These are phyloP conservation scores for Gracilaria vermiculophylla DNA, from an alignment of 23 red algal species.

Conservation along the genomic window DNA sequence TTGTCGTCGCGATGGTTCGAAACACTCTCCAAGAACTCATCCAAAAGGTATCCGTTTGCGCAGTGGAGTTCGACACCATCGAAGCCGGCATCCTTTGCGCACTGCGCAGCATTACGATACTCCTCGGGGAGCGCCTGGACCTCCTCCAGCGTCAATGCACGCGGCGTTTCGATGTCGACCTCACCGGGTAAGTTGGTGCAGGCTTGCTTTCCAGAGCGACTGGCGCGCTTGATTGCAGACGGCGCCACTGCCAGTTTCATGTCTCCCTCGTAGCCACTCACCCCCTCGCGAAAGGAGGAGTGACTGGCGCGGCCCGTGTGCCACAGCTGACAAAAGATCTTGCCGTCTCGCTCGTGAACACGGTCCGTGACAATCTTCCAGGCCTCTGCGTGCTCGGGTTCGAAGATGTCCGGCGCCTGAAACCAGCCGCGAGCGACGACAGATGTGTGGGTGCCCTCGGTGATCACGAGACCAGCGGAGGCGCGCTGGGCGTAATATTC, in stretches of 20 bases:
- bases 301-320: conserved; percentile 75
- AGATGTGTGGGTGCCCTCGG: conserved; percentile 72
- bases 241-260: conserved; percentile 49
- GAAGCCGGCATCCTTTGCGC: conserved; percentile 73
- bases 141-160: conserved; percentile 68
- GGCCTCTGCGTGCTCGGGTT: conserved; percentile 18
- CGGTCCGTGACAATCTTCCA: conserved; percentile 62
- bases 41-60: conserved; percentile 82
- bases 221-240: conserved; percentile 30
- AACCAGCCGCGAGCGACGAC: conserved; percentile 62
- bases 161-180: conserved; percentile 67
- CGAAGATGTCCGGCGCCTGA: conserved; percentile 65
- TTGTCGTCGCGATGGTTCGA: conserved; percentile 68
- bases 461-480: conserved; percentile 65
- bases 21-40: conserved; percentile 77
- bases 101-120: conserved; percentile 47
- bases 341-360: conserved; percentile 60
- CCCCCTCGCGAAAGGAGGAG: conserved; percentile 61
- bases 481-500: conserved; percentile 79
- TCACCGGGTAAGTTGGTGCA: not conserved
- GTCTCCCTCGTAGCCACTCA: conserved; percentile 21
- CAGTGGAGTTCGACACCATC: conserved; percentile 85
- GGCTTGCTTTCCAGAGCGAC: conserved; percentile 2
- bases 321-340: conserved; percentile 86
- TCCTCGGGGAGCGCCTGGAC: conserved; percentile 55